These are phyloP conservation scores for Cercophora sp. DNA, from an alignment of 495 filamentous ascomycete species.

Conservation along the genomic window DNA sequence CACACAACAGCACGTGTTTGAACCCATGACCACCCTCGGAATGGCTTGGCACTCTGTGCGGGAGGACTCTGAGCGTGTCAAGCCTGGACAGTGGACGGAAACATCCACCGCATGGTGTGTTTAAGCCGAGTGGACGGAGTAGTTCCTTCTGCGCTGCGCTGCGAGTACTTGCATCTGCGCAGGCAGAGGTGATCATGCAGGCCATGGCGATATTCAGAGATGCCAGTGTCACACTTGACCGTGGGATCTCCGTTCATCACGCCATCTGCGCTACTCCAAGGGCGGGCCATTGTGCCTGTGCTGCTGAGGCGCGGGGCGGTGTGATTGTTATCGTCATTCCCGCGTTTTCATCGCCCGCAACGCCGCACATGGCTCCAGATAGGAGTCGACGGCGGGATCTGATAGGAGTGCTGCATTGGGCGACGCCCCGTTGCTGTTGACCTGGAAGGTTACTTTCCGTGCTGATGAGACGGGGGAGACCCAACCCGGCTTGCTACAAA, in stretches of 20 bases:
- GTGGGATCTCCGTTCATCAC: slow-evolving; percentile 12
- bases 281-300: not conserved
- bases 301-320: not conserved
- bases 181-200: not conserved
- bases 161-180: too few species aligned
- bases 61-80: not conserved
- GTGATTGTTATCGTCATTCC: not conserved
- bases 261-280: slow-evolving; percentile 8
- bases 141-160: too few species aligned
- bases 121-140: too few species aligned
- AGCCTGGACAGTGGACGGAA: not conserved
- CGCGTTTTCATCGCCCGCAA: not conserved
- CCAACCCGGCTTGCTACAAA: slow-evolving; percentile 24
- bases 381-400: not conserved
- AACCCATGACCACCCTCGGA: slow-evolving; percentile 1
- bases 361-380: not conserved
- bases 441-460: not conserved
- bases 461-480: not conserved
- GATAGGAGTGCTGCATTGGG: not conserved
- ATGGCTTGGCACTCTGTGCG: not conserved
- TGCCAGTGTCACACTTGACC: too few species aligned
- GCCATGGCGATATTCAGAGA: too few species aligned
- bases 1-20: slow-evolving; percentile 6
- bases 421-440: not conserved
- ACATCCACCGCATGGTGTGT: not conserved